phyloP scores from a whole-genome alignment of 2,329 filamentous ascomycete genomes.

The Aspergillus sp. region DNA sequence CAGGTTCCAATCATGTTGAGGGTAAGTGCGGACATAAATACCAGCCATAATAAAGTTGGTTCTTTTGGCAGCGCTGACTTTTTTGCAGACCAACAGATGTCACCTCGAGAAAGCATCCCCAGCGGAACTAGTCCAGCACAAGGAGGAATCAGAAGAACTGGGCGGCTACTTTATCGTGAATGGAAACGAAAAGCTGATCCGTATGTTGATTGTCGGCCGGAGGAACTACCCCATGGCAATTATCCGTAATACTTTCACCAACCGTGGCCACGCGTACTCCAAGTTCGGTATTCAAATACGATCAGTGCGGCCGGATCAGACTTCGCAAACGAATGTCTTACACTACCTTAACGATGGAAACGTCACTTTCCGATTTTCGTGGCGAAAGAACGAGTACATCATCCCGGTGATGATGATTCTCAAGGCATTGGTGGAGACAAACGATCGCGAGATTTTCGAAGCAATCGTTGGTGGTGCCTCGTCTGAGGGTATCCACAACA shows the following conservation, averaged over 20 bases:
- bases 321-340: constrained; percentile 94
- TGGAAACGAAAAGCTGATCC: constrained; percentile 94
- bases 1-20: constrained; percentile 92
- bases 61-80: background rate
- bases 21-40: constrained; percentile 53
- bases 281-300: constrained; percentile 89
- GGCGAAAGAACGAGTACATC: constrained; percentile 97
- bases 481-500: constrained; percentile 80
- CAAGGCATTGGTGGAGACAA: constrained; percentile 93
- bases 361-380: constrained; percentile 95
- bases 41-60: background rate
- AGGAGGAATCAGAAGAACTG: constrained; percentile 95
- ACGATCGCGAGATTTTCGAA: constrained; percentile 94
- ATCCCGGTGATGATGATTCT: constrained; percentile 95
- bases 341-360: constrained; percentile 97
- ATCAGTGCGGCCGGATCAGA: constrained; percentile 94
- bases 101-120: constrained; percentile 87
- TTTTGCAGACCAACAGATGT: constrained; percentile 76
- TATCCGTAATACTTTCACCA: constrained; percentile 84
- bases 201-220: constrained; percentile 85
- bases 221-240: constrained; percentile 97
- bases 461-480: constrained; percentile 79
- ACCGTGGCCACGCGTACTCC: constrained; percentile 85
- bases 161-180: constrained; percentile 98
- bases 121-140: constrained; percentile 77